Evolutionary conservation across 192 early-diverging fungal species (phyloP), one percentile per base, ranked within the genome.

Genomic region (Chytriomyces confervae): DNA sequence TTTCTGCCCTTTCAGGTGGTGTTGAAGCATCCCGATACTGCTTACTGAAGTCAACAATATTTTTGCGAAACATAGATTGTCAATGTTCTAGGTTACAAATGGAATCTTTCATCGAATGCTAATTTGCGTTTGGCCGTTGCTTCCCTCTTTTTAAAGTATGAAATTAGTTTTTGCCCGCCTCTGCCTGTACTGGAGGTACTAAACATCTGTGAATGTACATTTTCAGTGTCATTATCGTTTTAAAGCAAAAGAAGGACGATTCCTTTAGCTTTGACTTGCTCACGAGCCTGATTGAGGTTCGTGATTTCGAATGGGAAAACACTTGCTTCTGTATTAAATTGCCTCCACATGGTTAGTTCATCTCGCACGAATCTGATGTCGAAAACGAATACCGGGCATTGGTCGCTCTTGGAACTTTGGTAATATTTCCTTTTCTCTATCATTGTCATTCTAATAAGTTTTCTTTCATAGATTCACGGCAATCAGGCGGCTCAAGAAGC

Each of bases 391-490:
- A 89, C 79, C 88, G 91, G 8, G 77, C 82, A 16, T 47, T 92
- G 43, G 84, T 89, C 29, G 89, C 89, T 0, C 47, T 92, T 20
- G 93, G 93, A 10, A 94, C 91, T 13, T 71, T 94, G 81, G 89
- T 90, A 61, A 53, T 65, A 0, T 29, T 24, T 9, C 29, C 44
- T 10, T 29, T 23, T 44, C 5, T 1, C 29, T 23, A 0, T 11
- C 67, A n/a, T 69, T 27, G 16, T 48, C 11, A 1, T 48, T 10
- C 16, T 18, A 5, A 13, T 69, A 1, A 4, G 4, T 5, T n/a
- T 20, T 69, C 47, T 74, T 61, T 18, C 13, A 16, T 43, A 76
- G 74, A 5, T 76, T 6, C 53, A 66, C 18, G 63, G 66, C 0
- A 76, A 53, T 48, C 64, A 76, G 24, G 62, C 47, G n/a, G 74